Evolutionary conservation across 306 rosid genomes (phyloP), one percentile per base, ranked within the genome.

Genomic region (Medicago truncatula): DNA sequence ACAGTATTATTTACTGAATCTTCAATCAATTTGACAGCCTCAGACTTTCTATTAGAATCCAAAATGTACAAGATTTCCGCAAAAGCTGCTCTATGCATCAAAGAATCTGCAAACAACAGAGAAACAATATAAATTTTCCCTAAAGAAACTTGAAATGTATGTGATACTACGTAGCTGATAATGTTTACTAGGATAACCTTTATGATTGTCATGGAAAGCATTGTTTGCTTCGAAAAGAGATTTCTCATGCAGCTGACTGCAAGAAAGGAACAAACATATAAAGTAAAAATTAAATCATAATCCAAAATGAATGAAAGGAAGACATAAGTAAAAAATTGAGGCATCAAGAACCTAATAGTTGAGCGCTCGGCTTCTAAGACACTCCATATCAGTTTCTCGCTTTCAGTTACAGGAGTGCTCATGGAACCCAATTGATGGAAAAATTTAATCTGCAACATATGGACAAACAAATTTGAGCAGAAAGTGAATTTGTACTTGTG

Each of bases 361-460:
- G 95, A 82, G 59, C 97, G 93, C 85, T 95, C 98, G 41, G 96
- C 95, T 82, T 92, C 97, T 64, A 95, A 78, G 74, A 95, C 97
- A 64, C 90, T 92, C 91, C 96, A 92, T 76, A 95, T 76, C 58
- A 92, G 96, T 82, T 90, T 92, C 81, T 90, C 97, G 3, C 85
- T 81, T 79, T 95, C 96, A 7, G 91, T 89, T 52, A 76, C 84
- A 0, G 96, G 97, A 74, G 85, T 84, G 74, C 84, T 77, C 90
- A 90, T 85, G 50, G 86, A 89, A 72, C 85, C 91, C 70, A 88
- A 92, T 79, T 86, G 86, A 81, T 87, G 89, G 89, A 95, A 92
- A 84, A 95, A 95, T 80, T 90, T 90, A 76, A 95, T 88, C 99
- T 95, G 88, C 78, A 79, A 70, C 63, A 78, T 40, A 76, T 46